Evolutionary conservation across 495 filamentous ascomycete genomes (phyloP).

Genomic region (Neurospora sublineolata): DNA sequence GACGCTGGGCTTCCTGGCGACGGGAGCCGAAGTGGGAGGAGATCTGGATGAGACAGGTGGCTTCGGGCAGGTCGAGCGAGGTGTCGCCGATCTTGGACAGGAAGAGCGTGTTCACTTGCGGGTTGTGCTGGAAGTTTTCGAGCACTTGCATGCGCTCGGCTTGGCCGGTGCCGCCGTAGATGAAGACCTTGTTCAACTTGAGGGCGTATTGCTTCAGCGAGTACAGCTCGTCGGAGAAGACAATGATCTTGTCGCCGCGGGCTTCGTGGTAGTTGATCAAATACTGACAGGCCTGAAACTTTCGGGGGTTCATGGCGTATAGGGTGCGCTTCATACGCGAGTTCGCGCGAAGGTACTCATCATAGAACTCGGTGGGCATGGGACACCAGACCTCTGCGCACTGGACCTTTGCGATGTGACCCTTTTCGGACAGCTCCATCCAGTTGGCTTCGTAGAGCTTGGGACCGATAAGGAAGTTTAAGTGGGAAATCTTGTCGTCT

Average conservation of each 20-base stretch:
- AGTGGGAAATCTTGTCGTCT: constrained; percentile 94
- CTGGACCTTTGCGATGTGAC: constrained; percentile 94
- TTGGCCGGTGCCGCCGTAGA: constrained; percentile 83
- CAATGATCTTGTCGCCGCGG: constrained; percentile 95
- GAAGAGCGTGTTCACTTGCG: constrained; percentile 88
- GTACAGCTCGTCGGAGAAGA: constrained; percentile 98
- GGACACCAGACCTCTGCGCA: constrained; percentile 99
- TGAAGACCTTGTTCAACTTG: constrained; percentile 79
- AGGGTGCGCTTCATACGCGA: constrained; percentile 53
- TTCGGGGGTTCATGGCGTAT: constrained; percentile 95
- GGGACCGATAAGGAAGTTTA: constrained; percentile 95
- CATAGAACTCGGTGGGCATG: constrained; percentile 97
- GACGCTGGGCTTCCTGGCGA: constrained; percentile 89
- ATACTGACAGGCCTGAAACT: constrained; percentile 94
- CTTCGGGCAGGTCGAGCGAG: constrained; percentile 90
- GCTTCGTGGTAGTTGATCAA: constrained; percentile 96
- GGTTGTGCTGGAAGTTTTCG: constrained; percentile 94
- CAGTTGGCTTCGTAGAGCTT: constrained; percentile 98
- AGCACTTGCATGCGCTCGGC: constrained; percentile 79
- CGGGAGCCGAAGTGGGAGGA: constrained; percentile 97
- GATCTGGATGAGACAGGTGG: constrained; percentile 95
- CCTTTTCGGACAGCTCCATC: constrained; percentile 96
- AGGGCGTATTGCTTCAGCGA: constrained; percentile 76
- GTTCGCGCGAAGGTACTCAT: constrained; percentile 62
- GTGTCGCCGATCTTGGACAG: constrained; percentile 97